A percentile compares a stretch with the other conserved stretches of the same genome.
phyloP scores from a whole-genome alignment of 176 grass and related monocot species.

The maize (Zea mays) region DNA sequence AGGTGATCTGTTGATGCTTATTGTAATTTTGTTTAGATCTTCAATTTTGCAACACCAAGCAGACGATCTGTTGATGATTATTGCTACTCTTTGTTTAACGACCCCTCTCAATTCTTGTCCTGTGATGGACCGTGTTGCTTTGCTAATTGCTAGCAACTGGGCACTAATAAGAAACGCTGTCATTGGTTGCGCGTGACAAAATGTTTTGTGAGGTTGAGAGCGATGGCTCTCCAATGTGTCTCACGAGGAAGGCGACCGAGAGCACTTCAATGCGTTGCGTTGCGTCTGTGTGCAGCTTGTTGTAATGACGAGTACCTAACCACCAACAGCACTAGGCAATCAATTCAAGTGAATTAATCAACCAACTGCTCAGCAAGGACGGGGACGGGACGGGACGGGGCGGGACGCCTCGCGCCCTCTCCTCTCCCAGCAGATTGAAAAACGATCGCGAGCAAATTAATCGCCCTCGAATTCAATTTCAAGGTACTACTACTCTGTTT shows the following conservation, averaged over 20 bases:
- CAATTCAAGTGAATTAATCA: constrained; percentile 1
- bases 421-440: not conserved
- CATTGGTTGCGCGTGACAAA: not conserved
- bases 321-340: not conserved
- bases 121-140: not conserved
- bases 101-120: too few relatives aligned
- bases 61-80: too few relatives aligned
- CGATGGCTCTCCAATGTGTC: not conserved
- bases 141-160: not conserved
- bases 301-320: not conserved
- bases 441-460: not conserved
- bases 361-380: too few relatives aligned
- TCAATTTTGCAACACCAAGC: too few relatives aligned
- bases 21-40: too few relatives aligned
- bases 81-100: too few relatives aligned
- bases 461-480: not conserved
- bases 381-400: not conserved
- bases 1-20: too few relatives aligned
- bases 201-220: constrained; percentile 1
- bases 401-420: not conserved
- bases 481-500: not conserved
- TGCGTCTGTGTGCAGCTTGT: not conserved
- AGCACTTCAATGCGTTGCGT: not conserved
- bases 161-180: not conserved
- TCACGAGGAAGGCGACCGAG: constrained; percentile 7